phyloP scores from a whole-genome alignment of 345 rosid genomes.

The Trapa incisa region DNA sequence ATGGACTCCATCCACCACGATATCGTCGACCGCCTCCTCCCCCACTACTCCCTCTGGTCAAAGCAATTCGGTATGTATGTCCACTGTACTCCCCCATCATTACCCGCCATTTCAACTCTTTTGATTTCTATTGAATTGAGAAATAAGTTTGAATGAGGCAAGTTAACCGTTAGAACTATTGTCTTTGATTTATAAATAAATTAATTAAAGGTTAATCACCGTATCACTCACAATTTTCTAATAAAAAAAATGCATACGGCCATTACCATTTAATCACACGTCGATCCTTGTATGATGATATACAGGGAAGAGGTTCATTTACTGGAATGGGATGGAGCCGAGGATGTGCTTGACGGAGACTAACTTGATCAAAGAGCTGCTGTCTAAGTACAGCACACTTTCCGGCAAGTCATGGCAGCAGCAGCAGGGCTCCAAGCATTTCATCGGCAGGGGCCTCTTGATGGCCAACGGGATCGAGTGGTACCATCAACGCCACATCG shows the following conservation, averaged over 20 bases:
- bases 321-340: constrained; percentile 87
- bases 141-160: too few species aligned
- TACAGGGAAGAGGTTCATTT: constrained; percentile 72
- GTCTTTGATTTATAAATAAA: too few species aligned
- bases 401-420: constrained; percentile 92
- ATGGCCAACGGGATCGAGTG: constrained; percentile 20
- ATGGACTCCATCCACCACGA: constrained; percentile 53
- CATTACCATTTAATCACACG: too few species aligned
- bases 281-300: neutral
- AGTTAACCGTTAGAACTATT: too few species aligned
- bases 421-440: constrained; percentile 77
- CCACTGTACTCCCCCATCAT: too few species aligned
- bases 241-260: too few species aligned
- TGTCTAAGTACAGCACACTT: constrained; percentile 51
- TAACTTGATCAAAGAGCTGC: constrained; percentile 59
- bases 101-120: too few species aligned
- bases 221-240: neutral
- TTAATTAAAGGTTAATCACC: neutral
- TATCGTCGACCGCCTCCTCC: constrained; percentile 66
- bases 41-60: constrained; percentile 80
- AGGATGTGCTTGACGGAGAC: constrained; percentile 70
- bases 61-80: constrained; percentile 43
- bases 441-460: constrained; percentile 66
- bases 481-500: constrained; percentile 51
- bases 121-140: too few species aligned